A percentile compares a stretch with the other conserved stretches of the same genome.
These are phyloP conservation scores for Penicillium sp. DNA, from an alignment of 2,329 filamentous ascomycete genomes.

Conservation along the genomic window DNA sequence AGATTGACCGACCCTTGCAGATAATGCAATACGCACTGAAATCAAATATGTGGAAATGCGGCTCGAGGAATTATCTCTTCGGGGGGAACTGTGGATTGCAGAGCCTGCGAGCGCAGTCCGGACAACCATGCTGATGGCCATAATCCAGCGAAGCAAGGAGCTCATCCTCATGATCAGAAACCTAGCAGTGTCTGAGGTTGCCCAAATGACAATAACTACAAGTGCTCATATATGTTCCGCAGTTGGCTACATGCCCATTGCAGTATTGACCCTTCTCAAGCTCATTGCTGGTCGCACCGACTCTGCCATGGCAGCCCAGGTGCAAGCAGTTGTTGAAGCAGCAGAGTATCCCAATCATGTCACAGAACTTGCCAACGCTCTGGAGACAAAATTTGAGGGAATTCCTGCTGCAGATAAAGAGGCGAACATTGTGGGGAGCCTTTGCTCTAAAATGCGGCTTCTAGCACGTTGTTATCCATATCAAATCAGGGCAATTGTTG, in stretches of 20 bases:
- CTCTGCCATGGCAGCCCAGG: slow-evolving; percentile 7
- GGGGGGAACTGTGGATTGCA: slow-evolving; percentile 24
- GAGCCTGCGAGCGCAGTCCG: slow-evolving; percentile 20
- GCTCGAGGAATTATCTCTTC: slow-evolving; percentile 25
- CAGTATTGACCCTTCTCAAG: slow-evolving; percentile 18
- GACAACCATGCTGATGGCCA: slow-evolving; percentile 24
- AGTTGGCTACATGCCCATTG: slow-evolving; percentile 19
- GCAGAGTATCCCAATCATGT: slow-evolving; percentile 21
- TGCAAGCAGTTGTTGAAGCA: slow-evolving; percentile 18
- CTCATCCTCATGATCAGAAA: slow-evolving; percentile 17
- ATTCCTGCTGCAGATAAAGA: slow-evolving; percentile 23
- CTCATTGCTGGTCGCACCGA: slow-evolving; percentile 8
- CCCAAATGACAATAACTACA: slow-evolving; percentile 18
- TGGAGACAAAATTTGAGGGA: slow-evolving; percentile 18
- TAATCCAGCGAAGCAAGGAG: slow-evolving; percentile 24
- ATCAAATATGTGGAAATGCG: slow-evolving; percentile 23
- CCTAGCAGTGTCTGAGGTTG: slow-evolving; percentile 14
- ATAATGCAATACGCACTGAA: slow-evolving; percentile 21
- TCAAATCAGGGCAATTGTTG: slow-evolving; percentile 21
- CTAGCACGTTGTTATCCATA: slow-evolving; percentile 27
- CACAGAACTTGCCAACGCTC: slow-evolving; percentile 15
- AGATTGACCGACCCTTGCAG: slow-evolving; percentile 12
- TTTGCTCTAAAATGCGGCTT: slow-evolving; percentile 27
- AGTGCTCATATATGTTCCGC: slow-evolving; percentile 20
- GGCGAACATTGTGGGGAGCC: slow-evolving; percentile 23